Conservation (phyloP, 768 basidiomycete species). For the Rhodocollybia butyracea region DNA sequence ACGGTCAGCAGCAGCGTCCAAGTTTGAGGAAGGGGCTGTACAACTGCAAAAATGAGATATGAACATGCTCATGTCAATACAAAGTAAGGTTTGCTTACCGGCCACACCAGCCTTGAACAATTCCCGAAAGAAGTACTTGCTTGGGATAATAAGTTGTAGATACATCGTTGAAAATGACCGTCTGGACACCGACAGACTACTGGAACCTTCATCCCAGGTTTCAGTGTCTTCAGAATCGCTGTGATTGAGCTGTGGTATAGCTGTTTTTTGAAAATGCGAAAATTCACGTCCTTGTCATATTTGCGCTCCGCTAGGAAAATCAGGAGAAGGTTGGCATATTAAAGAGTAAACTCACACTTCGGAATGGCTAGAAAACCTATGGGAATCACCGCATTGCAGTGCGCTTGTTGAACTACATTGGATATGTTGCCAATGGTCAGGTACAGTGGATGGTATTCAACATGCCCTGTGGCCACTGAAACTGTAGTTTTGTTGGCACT, state of each 20-base stretch:
- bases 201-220: slow-evolving; percentile 18
- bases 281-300: slow-evolving; percentile 8
- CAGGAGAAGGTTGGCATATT: neutral
- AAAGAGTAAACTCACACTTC: slow-evolving; percentile 18
- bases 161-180: slow-evolving; percentile 19
- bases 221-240: slow-evolving; percentile 13
- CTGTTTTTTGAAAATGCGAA: slow-evolving; percentile 12
- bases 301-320: slow-evolving; percentile 2
- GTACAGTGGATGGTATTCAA: slow-evolving; percentile 34
- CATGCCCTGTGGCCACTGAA: slow-evolving; percentile 33
- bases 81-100: neutral
- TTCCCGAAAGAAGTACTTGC: slow-evolving; percentile 18
- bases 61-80: neutral
- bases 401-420: slow-evolving; percentile 27
- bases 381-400: slow-evolving; percentile 23
- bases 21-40: neutral
- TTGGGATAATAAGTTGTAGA: slow-evolving; percentile 27
- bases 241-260: slow-evolving; percentile 17
- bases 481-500: slow-evolving; percentile 37
- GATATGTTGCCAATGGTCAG: slow-evolving; percentile 28
- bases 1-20: neutral
- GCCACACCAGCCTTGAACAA: slow-evolving; percentile 21
- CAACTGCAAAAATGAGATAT: neutral
- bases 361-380: slow-evolving; percentile 26
- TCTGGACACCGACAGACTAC: slow-evolving; percentile 23